phyloP scores from a whole-genome alignment of 495 filamentous ascomycete genomes.

The Penicillium tannophilum region DNA sequence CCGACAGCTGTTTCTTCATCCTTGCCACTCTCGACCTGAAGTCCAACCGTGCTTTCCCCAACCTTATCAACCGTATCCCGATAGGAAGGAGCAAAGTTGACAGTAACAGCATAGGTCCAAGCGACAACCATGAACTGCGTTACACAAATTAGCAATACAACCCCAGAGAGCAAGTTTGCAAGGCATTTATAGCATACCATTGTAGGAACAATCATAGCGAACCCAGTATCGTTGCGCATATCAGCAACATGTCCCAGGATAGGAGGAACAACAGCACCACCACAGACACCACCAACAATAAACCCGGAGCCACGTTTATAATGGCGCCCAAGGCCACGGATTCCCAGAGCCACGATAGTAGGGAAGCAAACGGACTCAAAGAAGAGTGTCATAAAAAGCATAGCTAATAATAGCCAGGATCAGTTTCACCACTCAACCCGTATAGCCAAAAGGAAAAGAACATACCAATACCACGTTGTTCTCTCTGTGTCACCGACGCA shows the following conservation, averaged over 20 bases:
- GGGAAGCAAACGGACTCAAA: slow-evolving; percentile 66
- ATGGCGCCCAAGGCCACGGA: slow-evolving; percentile 60
- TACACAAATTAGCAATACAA: background rate
- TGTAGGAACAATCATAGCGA: slow-evolving; percentile 59
- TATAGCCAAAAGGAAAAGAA: background rate
- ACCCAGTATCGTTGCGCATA: slow-evolving; percentile 47
- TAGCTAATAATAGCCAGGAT: slow-evolving; percentile 22
- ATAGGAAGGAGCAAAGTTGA: slow-evolving; percentile 67
- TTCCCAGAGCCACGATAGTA: slow-evolving; percentile 63
- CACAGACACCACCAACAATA: slow-evolving; percentile 60
- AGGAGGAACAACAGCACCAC: slow-evolving; percentile 56
- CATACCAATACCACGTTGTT: slow-evolving; percentile 49
- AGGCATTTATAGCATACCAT: slow-evolving; percentile 38
- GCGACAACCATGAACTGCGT: slow-evolving; percentile 52
- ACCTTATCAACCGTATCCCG: slow-evolving; percentile 61
- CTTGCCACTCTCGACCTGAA: slow-evolving; percentile 24
- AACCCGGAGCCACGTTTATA: slow-evolving; percentile 60
- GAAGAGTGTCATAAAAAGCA: slow-evolving; percentile 60
- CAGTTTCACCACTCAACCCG: background rate
- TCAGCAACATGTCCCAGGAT: slow-evolving; percentile 54
- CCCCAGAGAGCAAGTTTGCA: background rate
- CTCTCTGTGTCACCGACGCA: slow-evolving; percentile 32
- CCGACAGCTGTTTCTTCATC: slow-evolving; percentile 33
- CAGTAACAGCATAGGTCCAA: slow-evolving; percentile 58
- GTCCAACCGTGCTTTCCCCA: slow-evolving; percentile 53